A percentile compares a stretch with the other conserved stretches of the same genome.
Evolutionary conservation across 768 basidiomycete genomes (phyloP).

Genomic region (Pulveroboletus frians): DNA sequence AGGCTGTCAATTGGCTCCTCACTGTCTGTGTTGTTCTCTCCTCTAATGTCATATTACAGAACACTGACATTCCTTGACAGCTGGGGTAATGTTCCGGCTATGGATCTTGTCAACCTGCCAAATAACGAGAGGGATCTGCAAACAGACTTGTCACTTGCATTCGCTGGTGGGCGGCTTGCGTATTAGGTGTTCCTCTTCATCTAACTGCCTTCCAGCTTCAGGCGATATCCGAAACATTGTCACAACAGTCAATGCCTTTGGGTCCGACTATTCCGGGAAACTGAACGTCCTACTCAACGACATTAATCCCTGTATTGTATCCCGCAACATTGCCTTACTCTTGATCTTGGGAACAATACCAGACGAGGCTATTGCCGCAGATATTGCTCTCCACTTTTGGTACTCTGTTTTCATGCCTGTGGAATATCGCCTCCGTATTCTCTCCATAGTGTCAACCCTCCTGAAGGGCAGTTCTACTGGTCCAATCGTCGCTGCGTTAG

Average conservation of each 20-base stretch:
- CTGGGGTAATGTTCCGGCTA: slow-evolving; percentile 35
- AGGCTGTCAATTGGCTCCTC: slow-evolving; percentile 25
- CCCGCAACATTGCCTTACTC: slow-evolving; percentile 41
- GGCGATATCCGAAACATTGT: slow-evolving; percentile 46
- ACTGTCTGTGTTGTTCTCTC: slow-evolving; percentile 13
- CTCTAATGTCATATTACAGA: background rate
- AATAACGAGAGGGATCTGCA: slow-evolving; percentile 19
- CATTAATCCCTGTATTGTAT: slow-evolving; percentile 21
- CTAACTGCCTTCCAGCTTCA: slow-evolving; percentile 33
- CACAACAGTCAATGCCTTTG: slow-evolving; percentile 39
- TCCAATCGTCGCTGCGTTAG: slow-evolving; percentile 10
- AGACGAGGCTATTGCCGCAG: slow-evolving; percentile 34
- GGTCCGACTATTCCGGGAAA: slow-evolving; percentile 36
- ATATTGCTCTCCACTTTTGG: slow-evolving; percentile 45
- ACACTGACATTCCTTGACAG: slow-evolving; percentile 7
- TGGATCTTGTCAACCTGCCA: slow-evolving; percentile 27
- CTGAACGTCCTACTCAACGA: slow-evolving; percentile 42
- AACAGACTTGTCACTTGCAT: slow-evolving; percentile 22
- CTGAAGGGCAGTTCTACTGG: slow-evolving; percentile 1
- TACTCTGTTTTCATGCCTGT: slow-evolving; percentile 41
- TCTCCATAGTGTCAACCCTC: slow-evolving; percentile 16
- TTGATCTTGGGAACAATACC: slow-evolving; percentile 35
- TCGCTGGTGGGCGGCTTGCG: slow-evolving; percentile 17
- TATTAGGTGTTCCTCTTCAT: background rate
- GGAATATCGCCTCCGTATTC: slow-evolving; percentile 25